Percentiles rank a stretch among this genome's conserved stretches.
These are phyloP conservation scores for Emericellopsis atlantica DNA, from an alignment of 2,329 filamentous ascomycete species.

Conservation along the genomic window DNA sequence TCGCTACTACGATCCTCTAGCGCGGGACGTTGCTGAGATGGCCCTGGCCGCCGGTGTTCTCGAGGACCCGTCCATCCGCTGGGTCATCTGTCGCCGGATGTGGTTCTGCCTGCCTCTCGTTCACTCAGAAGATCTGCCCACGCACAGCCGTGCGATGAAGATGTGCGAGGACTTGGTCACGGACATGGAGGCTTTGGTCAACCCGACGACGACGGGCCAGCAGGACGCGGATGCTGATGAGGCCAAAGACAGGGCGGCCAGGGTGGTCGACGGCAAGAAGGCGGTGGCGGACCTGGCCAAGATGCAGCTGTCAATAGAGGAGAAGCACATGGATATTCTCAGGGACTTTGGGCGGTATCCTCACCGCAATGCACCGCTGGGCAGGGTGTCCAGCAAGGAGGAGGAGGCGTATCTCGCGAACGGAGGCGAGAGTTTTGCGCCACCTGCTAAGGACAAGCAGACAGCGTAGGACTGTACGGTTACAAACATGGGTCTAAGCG, in stretches of 20 bases:
- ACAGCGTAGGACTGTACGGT: background rate
- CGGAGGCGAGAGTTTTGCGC: conserved; percentile 24
- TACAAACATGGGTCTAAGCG: no score
- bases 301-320: conserved; percentile 19
- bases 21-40: conserved; percentile 25
- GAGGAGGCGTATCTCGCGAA: conserved; percentile 36
- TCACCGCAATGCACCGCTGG: conserved; percentile 39
- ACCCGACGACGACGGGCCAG: conserved; percentile 4
- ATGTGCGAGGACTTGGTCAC: conserved; percentile 16
- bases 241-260: conserved; percentile 12
- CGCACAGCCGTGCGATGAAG: conserved; percentile 25
- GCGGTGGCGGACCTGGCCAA: conserved; percentile 11
- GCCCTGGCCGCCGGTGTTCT: conserved; percentile 16
- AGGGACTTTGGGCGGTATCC: conserved; percentile 45
- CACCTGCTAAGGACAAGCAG: background rate
- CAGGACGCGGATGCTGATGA: conserved; percentile 8
- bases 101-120: conserved; percentile 51
- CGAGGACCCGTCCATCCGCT: conserved; percentile 14
- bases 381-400: conserved; percentile 31
- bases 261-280: conserved; percentile 11
- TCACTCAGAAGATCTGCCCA: conserved; percentile 38
- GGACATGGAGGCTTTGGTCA: conserved; percentile 18
- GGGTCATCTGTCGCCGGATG: conserved; percentile 23
- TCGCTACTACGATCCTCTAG: conserved; percentile 41
- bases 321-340: conserved; percentile 35